These are phyloP conservation scores for Hirsutella rhossiliensis DNA, from an alignment of 2,329 filamentous ascomycete species.

Conservation along the genomic window DNA sequence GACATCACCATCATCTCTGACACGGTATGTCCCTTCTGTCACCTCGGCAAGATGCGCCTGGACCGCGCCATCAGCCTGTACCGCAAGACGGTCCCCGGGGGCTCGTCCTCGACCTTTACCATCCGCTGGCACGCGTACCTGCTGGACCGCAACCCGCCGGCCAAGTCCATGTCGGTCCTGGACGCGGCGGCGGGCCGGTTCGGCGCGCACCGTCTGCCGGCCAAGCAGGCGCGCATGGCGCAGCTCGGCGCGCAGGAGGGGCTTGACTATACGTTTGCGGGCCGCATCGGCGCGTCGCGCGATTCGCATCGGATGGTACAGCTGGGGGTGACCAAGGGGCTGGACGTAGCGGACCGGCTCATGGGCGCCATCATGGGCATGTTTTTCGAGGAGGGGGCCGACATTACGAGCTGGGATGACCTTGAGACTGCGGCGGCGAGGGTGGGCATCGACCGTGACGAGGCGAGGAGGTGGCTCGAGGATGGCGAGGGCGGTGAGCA, in stretches of 20 bases:
- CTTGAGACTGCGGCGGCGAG: slow-evolving; percentile 38
- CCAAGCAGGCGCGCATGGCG: slow-evolving; percentile 45
- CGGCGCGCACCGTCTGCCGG: slow-evolving; percentile 45
- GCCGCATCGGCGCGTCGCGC: slow-evolving; percentile 29
- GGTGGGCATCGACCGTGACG: slow-evolving; percentile 39
- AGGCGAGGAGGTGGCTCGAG: slow-evolving; percentile 11
- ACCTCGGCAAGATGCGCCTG: slow-evolving; percentile 67
- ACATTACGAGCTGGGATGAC: slow-evolving; percentile 46
- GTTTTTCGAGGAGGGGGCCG: slow-evolving; percentile 53
- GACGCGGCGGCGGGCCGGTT: slow-evolving; percentile 51
- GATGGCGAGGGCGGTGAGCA: not conserved
- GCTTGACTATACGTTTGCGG: slow-evolving; percentile 61
- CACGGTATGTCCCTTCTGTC: slow-evolving; percentile 68
- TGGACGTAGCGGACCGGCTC: slow-evolving; percentile 42
- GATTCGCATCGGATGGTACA: slow-evolving; percentile 38
- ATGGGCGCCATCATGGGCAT: slow-evolving; percentile 51
- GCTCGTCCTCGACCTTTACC: slow-evolving; percentile 51
- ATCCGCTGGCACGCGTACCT: slow-evolving; percentile 73
- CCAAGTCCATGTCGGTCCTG: slow-evolving; percentile 28
- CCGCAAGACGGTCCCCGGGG: slow-evolving; percentile 44
- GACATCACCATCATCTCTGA: slow-evolving; percentile 71
- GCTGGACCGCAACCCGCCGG: slow-evolving; percentile 27
- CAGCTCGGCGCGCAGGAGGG: slow-evolving; percentile 51
- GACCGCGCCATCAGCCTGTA: slow-evolving; percentile 56
- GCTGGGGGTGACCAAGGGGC: slow-evolving; percentile 40